Evolutionary conservation across 768 basidiomycete species (phyloP).

Genomic region (Mycena capillaripes): DNA sequence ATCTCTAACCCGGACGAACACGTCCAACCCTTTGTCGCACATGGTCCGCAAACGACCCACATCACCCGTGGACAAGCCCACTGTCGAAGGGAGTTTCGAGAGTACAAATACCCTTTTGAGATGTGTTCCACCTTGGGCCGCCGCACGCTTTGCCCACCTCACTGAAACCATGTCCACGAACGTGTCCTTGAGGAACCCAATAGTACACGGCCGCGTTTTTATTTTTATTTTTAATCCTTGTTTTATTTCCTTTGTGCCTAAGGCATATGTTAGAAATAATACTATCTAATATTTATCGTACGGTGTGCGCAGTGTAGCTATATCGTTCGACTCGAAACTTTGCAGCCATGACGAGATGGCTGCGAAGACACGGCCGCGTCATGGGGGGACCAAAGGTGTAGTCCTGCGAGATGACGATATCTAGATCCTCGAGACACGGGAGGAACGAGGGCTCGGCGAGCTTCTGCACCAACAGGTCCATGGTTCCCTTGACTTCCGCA

Average conservation of each 20-base stretch:
- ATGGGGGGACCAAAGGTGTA: not conserved
- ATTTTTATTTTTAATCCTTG: no score
- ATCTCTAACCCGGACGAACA: constrained; percentile 11
- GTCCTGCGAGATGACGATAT: not conserved
- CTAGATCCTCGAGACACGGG: constrained; percentile 18
- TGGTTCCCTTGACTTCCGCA: not conserved
- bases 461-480: constrained; percentile 8
- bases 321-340: no score
- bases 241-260: no score
- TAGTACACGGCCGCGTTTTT: no score
- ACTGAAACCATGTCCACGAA: constrained; percentile 18
- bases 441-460: constrained; percentile 26
- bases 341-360: not conserved
- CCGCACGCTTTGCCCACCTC: constrained; percentile 2
- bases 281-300: no score
- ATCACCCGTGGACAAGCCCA: constrained; percentile 11
- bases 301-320: no score
- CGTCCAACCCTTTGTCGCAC: constrained; percentile 26
- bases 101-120: constrained; percentile 2
- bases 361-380: not conserved
- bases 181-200: constrained; percentile 24
- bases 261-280: no score
- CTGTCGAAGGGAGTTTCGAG: constrained; percentile 9
- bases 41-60: constrained; percentile 11
- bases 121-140: not conserved